Conservation (phyloP, 1,284 basidiomycete species). For the Anthracocystis walkeri region DNA sequence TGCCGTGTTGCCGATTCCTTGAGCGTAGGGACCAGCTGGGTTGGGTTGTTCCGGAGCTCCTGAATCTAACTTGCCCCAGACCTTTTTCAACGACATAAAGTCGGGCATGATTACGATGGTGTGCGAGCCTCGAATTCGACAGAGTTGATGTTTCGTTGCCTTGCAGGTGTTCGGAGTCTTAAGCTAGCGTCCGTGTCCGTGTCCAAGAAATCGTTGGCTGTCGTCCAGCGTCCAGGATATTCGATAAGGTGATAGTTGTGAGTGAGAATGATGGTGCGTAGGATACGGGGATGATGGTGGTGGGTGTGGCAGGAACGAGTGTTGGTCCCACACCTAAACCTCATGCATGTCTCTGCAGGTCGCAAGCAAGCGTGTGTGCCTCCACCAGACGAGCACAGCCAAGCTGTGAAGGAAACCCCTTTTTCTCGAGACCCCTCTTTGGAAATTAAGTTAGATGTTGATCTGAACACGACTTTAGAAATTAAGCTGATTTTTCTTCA, state of each 20-base stretch:
- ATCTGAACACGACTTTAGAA: constrained; percentile 1
- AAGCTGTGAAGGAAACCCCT: constrained; percentile 1
- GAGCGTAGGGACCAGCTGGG: constrained; percentile 16
- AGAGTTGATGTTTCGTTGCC: neutral
- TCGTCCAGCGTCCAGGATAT: neutral
- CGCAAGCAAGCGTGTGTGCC: constrained; percentile 2
- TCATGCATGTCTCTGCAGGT: constrained; percentile 25
- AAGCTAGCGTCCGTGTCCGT: neutral
- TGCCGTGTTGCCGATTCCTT: constrained; percentile 42
- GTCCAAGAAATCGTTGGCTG: neutral
- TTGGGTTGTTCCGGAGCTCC: constrained; percentile 14
- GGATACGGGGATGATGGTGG: constrained; percentile 9
- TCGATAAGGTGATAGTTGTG: neutral
- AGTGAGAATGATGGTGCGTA: neutral
- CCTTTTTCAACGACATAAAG: constrained; percentile 51
- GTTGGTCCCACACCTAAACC: neutral
- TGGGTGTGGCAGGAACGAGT: constrained; percentile 1
- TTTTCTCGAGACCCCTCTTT: neutral
- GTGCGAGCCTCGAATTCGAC: neutral
- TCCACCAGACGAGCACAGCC: constrained; percentile 16
- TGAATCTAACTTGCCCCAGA: constrained; percentile 49
- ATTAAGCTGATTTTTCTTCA: neutral
- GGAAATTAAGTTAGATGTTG: constrained; percentile 26
- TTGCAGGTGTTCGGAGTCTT: neutral
- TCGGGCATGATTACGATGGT: constrained; percentile 38